These are phyloP conservation scores for Corchorus olitorius DNA, from an alignment of 345 rosid species.

Conservation along the genomic window DNA sequence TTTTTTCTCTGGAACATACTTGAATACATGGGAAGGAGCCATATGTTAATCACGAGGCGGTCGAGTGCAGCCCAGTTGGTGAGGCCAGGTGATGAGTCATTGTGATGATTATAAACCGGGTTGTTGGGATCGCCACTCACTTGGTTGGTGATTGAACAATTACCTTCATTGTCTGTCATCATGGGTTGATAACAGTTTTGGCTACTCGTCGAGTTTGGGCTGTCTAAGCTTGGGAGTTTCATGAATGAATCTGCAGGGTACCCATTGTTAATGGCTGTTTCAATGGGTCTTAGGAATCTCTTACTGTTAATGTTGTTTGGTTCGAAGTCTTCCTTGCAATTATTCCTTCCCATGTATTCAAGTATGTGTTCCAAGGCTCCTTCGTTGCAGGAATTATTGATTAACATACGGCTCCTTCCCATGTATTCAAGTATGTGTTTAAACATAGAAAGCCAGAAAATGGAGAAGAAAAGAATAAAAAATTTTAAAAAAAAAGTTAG, in stretches of 20 bases:
- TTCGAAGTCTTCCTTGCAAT: slow-evolving; percentile 48
- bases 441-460: no score
- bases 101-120: slow-evolving; percentile 13
- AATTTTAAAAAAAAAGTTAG: no score
- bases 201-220: slow-evolving; percentile 48
- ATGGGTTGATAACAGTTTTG: slow-evolving; percentile 43
- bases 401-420: slow-evolving; percentile 35
- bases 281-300: slow-evolving; percentile 25
- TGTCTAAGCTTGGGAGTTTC: slow-evolving; percentile 67
- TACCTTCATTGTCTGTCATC: slow-evolving; percentile 28
- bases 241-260: slow-evolving; percentile 41
- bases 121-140: slow-evolving; percentile 35
- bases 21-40: no score
- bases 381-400: slow-evolving; percentile 35
- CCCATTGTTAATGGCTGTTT: slow-evolving; percentile 19
- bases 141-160: slow-evolving; percentile 32
- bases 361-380: slow-evolving; percentile 54
- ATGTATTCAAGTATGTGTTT: no score
- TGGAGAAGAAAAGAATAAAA: no score
- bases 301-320: slow-evolving; percentile 17
- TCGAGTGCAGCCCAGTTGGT: slow-evolving; percentile 73
- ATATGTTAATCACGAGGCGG: slow-evolving; percentile 67
- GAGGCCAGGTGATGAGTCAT: slow-evolving; percentile 34
- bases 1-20: no score
- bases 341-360: slow-evolving; percentile 48